Evolutionary conservation across 305 asterid species (phyloP), one percentile per base, ranked within the genome.

Genomic region (Stenogyne calaminthoides): DNA sequence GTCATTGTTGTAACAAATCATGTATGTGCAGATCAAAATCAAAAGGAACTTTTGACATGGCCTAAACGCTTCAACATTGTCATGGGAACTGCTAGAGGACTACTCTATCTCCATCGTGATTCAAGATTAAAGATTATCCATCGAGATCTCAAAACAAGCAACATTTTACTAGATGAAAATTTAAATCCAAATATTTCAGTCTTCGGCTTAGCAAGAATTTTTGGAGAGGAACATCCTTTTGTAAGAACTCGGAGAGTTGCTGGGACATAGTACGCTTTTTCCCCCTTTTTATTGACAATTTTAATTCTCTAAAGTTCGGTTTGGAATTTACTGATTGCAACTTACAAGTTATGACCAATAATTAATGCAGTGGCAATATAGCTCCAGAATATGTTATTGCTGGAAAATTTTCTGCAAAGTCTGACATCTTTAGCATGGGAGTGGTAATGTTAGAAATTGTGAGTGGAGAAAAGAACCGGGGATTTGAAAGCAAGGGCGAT

Each of bases 371-470:
- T 25, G 81, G 81, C 4, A 76, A 73, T 67, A 80, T 84, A 83
- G 71, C 87, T 72, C 86, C 86, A 19, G 87, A 85, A 44, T 85
- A 82, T 1, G 80, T 81, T 6, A 56, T 80, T 39, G 80, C 64
- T 40, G 85, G 89, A 4, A 85, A 71, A 29, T 78, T 78, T 66
- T 85, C 85, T 1, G 76, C 58, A 7, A 85, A 82, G 16, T 80
- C 85, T 0, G 83, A 82, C 57, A 20, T 82, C 36, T 82, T 76
- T 20, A 82, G 84, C 56, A n/a, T 84, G 46, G 83, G 87, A 56
- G 88, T 80, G 2, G 76, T 82, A 2, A 5, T 82, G 71, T 37
- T 84, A 37, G 85, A 82, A 77, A 73, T 81, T 40, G 59, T 74
- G 6, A 81, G 81, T 14, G 84, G 86, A 1, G 71, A 76, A 62